Evolutionary conservation across 2,329 filamentous ascomycete genomes (phyloP), one percentile per base, ranked within the genome.

Genomic region (Zarea fungicola): DNA sequence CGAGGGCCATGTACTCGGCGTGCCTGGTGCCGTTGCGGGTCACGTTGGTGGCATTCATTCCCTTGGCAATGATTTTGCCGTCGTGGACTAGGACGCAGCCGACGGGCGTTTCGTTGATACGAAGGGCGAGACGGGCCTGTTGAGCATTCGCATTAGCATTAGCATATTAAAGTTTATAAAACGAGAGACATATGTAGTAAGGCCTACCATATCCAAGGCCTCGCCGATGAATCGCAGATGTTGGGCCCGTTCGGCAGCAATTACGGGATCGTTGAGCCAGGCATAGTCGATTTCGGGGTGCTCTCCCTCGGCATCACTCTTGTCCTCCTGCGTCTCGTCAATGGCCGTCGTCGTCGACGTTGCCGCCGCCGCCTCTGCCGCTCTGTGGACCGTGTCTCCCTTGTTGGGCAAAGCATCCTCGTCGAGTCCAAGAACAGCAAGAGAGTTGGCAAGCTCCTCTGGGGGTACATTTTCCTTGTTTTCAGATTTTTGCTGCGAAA

Each of bases 1-100:
- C 73, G 40, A 99, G 77, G 41, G 91, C 93, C 69, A 97, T 84
- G 62, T 97, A 95, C 65, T 99, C 93, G 37, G 93, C 93, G 67
- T 99, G 93, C 22, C 91, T 83, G 40, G 93, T 97, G 37, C 93
- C 93, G 72, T 95, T 83, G 41, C 92, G 82, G 22, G 87, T 93
- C 57, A 87, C 78, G 61, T 96, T 99, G 46, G 93, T 99, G 55
- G 95, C 93, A 61, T 99, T 99, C 87, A 96, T 96, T 54, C 93
- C 93, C 54, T 79, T 80, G 35, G 89, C 91, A 56, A 99, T 90
- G 55, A 96, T 78, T 57, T 81, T 76, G 55, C 83, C 84, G 23
- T 88, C 70, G 63, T 90, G 80, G 19, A 97, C 91, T 46, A 99
- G 83, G 26, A 99, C 90, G 67, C 93, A 99, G 42, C 93, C 95